Base-by-base conservation (phyloP, 2,329 filamentous ascomycete genomes). In the Fusarium marasasianum region DNA sequence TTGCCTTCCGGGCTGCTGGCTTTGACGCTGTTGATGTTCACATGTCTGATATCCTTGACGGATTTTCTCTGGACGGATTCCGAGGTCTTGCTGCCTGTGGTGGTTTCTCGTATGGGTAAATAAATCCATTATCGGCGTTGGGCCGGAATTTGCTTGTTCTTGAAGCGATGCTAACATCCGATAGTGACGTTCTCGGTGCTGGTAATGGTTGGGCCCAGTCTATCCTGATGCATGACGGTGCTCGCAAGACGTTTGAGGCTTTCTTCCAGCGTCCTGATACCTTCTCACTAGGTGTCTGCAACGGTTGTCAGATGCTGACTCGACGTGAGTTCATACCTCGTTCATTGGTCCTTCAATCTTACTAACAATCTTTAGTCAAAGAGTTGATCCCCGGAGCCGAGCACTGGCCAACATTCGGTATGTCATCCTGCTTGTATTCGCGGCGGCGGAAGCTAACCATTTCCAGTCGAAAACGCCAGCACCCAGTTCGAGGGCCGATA, bases 121-220 rank as follows among this genome's bases (percentile, higher is more conserved):
- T 70, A n/a, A 43, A 33, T 8, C 26, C 15, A 14, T 18, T n/a
- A 18, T n/a, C 3, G 18, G 22, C 37, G 29, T 29, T 24, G 13
- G 22, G 18, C 40, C 22, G 22, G 12, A 37, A 22, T 22, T 10
- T 62, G 18, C 24, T 22, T 7, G 18, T 43, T 35, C 29, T 63
- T 50, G 15, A 17, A 15, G n/a, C 14, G 14, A 33, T 56, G 18
- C 48, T 77, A 50, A 77, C 45, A n/a, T n/a, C 17, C 18, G 6
- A 12, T 13, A 78, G 77, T 76, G 93, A 96, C 77, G 85, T 86
- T 22, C 82, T 98, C 2, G 96, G 96, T 67, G 96, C 96, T n/a
- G 96, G 96, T 60, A 93, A 96, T 79, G 96, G 96, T 48, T 99
- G 96, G 96, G 94, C 96, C 9, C 95, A 97, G 84, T 96, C 93